Evolutionary conservation across 169 alveolate genomes (phyloP), one percentile per base, ranked within the genome.

Genomic region (Plasmodium sp.): DNA sequence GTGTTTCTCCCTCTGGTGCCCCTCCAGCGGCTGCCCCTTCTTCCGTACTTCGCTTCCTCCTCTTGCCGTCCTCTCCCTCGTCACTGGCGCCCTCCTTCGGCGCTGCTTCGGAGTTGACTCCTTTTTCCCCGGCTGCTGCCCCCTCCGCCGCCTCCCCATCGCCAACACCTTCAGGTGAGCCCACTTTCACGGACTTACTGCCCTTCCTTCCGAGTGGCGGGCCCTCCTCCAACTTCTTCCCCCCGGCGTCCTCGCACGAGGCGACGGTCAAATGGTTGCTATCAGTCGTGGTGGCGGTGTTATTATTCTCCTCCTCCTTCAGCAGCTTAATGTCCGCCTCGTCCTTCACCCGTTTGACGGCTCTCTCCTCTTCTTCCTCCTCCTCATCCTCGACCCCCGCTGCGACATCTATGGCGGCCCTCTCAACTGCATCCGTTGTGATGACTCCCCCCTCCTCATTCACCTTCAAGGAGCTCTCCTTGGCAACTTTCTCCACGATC

Each of bases 161-260:
- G 41, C 22, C 27, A 82, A 16, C 92, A 9, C 27, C 31, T 12
- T 58, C 81, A 80, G 77, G 14, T 43, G 81, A 31, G 48, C 27
- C 83, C 10, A 0, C 43, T 51, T 22, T 85, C 36, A 92, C 1
- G 45, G 43, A 41, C 4, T 14, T 92, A 1, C 22, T 48, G 14
- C 12, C 33, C 43, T 58, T 16, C 22, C 16, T 33, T 10, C 22
- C 75, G 9, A 79, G 62, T 22, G 33, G 58, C 39, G 62, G 9
- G 3, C 62, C 62, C 96, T 58, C 95, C 92, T 36, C 96, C 93
- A 18, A 92, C 96, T 77, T 88, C 95, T 96, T 97, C 96, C 16
- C 97, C 95, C 48, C 83, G 14, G 77, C 22, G 9, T 67, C 77
- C 9, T 67, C 77, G 27, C 77, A 67, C 81, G 71, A 85, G 74